Base-by-base conservation (phyloP, 2,329 filamentous ascomycete species). In the Ambrosiella xylebori region DNA sequence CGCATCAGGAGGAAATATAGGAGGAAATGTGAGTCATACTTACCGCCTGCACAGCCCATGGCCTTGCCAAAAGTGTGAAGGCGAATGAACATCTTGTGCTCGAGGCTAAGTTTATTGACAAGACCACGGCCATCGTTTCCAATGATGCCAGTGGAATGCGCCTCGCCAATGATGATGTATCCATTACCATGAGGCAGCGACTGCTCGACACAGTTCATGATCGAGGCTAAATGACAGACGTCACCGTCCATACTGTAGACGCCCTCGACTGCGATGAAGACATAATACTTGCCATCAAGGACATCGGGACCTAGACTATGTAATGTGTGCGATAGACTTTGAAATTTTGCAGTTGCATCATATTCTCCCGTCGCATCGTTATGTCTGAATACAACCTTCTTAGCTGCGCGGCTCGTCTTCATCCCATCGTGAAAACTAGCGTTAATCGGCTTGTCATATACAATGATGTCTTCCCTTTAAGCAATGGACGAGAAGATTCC, bases 211-310 rank as follows among this genome's bases (percentile, higher is more conserved):
- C 78, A 71, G 0, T 73, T 67, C 1, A 85, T 74, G 15, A 90
- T 77, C 5, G 80, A 74, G 9, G 65, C 64, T n/a, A 93, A 70
- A 0, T 83, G 84, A 0, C 79, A 79, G 15, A 87, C 70, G 63
- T 90, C 85, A 0, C 87, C 87, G 56, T 91, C 86, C 87, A 93
- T 93, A 66, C 85, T 89, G 67, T 93, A 91, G 0, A 88, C 72
- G 0, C 77, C 79, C 63, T 88, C 85, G 0, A 87, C 73, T 0
- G 79, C 80, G n/a, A 88, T 67, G 62, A 88, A 85, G 2, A 88
- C 74, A 62, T 79, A 82, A 0, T 65, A 65, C 1, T 65, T 59
- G 0, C 77, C 76, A 0, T 62, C 56, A 0, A 50, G 50, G 0
- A 79, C 56, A 52, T 57, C 57, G 0, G 58, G 60, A 13, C 71